Base-by-base conservation (phyloP, 345 rosid species). In the Brassica cretica region DNA sequence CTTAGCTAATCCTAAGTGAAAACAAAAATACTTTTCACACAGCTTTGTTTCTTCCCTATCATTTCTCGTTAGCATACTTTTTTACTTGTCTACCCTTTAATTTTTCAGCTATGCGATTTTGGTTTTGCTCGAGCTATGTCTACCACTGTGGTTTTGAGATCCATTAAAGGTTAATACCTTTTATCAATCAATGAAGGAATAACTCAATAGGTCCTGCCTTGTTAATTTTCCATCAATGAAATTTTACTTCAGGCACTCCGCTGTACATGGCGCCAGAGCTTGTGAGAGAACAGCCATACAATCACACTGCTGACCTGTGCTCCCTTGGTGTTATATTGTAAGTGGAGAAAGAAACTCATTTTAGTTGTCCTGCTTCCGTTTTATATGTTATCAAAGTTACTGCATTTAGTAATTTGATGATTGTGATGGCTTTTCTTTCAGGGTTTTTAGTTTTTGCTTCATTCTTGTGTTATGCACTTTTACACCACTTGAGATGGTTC, bases 91-190 rank as follows among this genome's bases (percentile, higher is more conserved):
- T 49, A 15, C 16, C 30, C 30, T 27, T 29, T 70, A 29, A 1
- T 64, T 68, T 46, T 74, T 49, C 93, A 95, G 99, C 97, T 93
- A 60, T 95, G 99, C 61, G 99, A 93, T 86, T 95, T 95, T 85
- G 99, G 99, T 56, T 93, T 95, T 86, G 99, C 99, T 51, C 99
- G 99, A 69, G 95, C 99, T 69, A 95, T 93, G 99, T 95, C 98
- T 74, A 77, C 90, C 79, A 95, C 98, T 27, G 99, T 95, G 59
- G 98, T 95, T 81, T 86, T 95, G 77, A 81, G 95, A 64, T 95
- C 99, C 80, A 93, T 95, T 60, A 95, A 95, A 91, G 99, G 99
- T 93, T 64, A 80, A 33, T 71, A 25, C 68, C 70, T 14, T 11
- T 14, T 70, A 35, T 53, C 18, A 64, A 5, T 53, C 8, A 39